A percentile compares a stretch with the other conserved stretches of the same genome.
Conservation (phyloP, 441 rosid species). For the Syzygium malaccense region DNA sequence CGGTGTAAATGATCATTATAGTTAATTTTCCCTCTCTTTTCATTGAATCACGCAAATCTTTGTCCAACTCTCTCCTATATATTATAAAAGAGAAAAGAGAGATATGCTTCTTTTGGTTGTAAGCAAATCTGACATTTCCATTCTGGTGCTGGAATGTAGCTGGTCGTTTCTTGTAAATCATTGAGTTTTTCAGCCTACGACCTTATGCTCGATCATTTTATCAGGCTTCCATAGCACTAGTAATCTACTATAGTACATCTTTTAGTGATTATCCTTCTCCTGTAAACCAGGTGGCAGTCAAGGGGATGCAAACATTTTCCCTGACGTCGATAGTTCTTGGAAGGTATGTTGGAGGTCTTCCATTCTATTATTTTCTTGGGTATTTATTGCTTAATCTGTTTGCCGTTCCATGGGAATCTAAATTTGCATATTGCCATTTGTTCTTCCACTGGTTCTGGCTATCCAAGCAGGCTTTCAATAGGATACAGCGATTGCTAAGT, state of each 20-base stretch:
- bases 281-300: conserved; percentile 49
- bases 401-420: background rate
- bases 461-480: conserved; percentile 58
- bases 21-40: background rate
- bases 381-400: background rate
- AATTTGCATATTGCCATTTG: background rate
- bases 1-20: background rate
- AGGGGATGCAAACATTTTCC: conserved; percentile 53
- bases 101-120: background rate
- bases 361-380: background rate
- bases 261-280: background rate
- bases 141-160: background rate
- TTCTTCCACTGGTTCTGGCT: conserved; percentile 8
- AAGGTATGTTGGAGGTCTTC: conserved; percentile 41
- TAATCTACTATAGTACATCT: background rate
- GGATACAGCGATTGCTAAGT: conserved; percentile 62
- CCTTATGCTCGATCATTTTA: background rate
- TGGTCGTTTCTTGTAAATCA: background rate
- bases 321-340: conserved; percentile 78
- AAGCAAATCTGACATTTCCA: background rate
- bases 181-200: background rate
- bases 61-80: background rate
- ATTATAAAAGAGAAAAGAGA: background rate
- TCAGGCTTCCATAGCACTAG: background rate
- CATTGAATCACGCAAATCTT: background rate